Evolutionary conservation across 192 early-diverging fungal species (phyloP), one percentile per base, ranked within the genome.

Genomic region (Phlyctochytrium arcticum): DNA sequence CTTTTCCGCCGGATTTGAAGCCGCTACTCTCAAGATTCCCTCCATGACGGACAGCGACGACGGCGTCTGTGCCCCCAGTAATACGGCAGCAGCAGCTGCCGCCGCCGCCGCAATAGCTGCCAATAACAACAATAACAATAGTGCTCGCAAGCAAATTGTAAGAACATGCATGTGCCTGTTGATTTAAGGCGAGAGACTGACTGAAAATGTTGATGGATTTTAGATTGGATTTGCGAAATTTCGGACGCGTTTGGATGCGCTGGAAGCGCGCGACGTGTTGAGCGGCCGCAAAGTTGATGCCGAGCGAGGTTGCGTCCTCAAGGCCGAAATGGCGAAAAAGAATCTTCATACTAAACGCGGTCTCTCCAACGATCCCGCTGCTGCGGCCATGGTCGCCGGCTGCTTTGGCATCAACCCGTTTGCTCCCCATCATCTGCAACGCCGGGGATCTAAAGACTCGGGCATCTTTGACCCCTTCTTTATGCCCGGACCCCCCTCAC

Each of bases 141-240:
- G 8, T 64, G 58, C 35, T 31, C 36, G 54, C 36, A 74, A 67
- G 55, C 65, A 60, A 33, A 75, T 47, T 53, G 48, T 56, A 62
- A 50, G 57, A 42, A 15, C 5, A 44, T 12, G 15, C 21, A 21
- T 44, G 42, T n/a, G 21, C 21, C 42, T 0, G 1, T 44, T 44
- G 0, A 2, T 21, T n/a, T 0, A 21, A 12, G 21, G 42, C 21
- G 15, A 44, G 2, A 44, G 1, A 21, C 42, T 12, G 49, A n/a
- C 49, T 19, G 49, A 17, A 44, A 60, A 60, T 27, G 3, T n/a
- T 42, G 2, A 37, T 29, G 21, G 36, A 5, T 65, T 46, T 23
- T 69, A 95, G 92, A 98, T 99, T 82, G 98, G 98, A 17, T 99
- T 99, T 69, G 98, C 93, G 58, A 94, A 97, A 71, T 97, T 99